Conservation (phyloP, 2,329 filamentous ascomycete species). For the Cryphonectria nitschkei region DNA sequence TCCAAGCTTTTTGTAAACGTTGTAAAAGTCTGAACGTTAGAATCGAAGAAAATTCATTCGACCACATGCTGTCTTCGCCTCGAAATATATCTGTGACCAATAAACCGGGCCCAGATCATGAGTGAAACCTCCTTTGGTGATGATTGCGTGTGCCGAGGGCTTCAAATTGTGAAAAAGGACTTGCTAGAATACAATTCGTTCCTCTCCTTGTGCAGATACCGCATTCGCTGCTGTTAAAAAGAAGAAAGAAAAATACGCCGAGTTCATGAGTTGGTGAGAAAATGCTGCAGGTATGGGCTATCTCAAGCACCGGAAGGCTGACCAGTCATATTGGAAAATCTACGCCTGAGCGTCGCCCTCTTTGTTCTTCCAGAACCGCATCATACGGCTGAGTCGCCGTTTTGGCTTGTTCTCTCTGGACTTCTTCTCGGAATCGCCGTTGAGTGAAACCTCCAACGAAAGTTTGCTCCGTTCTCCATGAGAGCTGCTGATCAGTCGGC, state of each 20-base stretch:
- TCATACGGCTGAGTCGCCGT: slow-evolving; percentile 72
- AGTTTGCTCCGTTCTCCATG: slow-evolving; percentile 77
- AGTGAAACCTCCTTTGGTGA: slow-evolving; percentile 2
- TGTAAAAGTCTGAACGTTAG: slow-evolving; percentile 25
- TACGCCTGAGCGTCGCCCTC: slow-evolving; percentile 37
- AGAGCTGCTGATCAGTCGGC: slow-evolving; percentile 73
- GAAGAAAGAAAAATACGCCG: slow-evolving; percentile 34
- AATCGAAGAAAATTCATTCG: slow-evolving; percentile 25
- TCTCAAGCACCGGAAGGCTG: slow-evolving; percentile 29
- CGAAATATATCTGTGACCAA: slow-evolving; percentile 19
- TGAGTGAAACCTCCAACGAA: slow-evolving; percentile 66
- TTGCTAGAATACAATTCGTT: slow-evolving; percentile 25
- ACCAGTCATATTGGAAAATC: background rate
- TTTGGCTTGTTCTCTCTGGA: slow-evolving; percentile 61
- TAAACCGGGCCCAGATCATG: slow-evolving; percentile 20
- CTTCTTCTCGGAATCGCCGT: slow-evolving; percentile 60
- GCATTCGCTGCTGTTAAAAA: slow-evolving; percentile 32
- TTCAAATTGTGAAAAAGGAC: slow-evolving; percentile 26
- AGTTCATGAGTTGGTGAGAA: slow-evolving; percentile 32
- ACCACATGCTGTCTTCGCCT: slow-evolving; percentile 13
- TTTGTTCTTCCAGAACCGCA: slow-evolving; percentile 77
- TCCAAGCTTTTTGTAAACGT: slow-evolving; percentile 7
- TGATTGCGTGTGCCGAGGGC: slow-evolving; percentile 13
- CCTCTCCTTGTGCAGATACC: slow-evolving; percentile 33
- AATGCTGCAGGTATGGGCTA: slow-evolving; percentile 18